Percentiles rank a stretch among this genome's conserved stretches.
Conservation (phyloP, 345 rosid genomes). For the Rhodamnia rubescens region DNA sequence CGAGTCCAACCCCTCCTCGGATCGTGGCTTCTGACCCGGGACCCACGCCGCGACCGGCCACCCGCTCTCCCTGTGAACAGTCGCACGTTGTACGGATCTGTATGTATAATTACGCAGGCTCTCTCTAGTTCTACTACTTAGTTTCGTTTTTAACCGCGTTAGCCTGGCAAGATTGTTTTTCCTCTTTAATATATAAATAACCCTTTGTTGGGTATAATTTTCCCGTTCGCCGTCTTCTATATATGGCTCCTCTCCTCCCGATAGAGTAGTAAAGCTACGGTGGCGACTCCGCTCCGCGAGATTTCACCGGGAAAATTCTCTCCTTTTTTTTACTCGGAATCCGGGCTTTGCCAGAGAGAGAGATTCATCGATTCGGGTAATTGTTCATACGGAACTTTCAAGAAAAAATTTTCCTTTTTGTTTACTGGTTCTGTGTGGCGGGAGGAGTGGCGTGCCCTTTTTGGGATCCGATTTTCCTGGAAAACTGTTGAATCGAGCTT, state of each 20-base stretch:
- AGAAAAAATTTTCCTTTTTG: background rate
- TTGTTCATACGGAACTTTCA: background rate
- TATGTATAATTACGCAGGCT: fast-evolving
- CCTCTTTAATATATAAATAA: background rate
- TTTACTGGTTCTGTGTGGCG: background rate
- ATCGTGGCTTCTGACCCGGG: background rate
- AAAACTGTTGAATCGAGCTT: background rate
- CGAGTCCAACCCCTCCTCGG: background rate
- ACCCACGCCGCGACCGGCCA: background rate
- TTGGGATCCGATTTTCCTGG: constrained; percentile 5
- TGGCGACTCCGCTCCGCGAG: background rate
- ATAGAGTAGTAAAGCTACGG: background rate
- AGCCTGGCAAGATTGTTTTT: background rate
- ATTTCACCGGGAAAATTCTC: background rate
- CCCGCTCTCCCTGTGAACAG: background rate
- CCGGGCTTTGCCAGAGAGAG: background rate
- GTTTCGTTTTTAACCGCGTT: background rate
- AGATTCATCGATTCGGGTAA: background rate
- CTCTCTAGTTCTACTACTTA: background rate
- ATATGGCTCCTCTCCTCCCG: background rate
- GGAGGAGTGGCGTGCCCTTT: background rate
- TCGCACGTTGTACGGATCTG: background rate
- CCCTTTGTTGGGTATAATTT: background rate
- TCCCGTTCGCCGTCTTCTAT: background rate
- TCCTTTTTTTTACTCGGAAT: too few relatives aligned